Evolutionary conservation across 2,329 filamentous ascomycete species (phyloP), one percentile per base, ranked within the genome.

Genomic region (Beauveria sp.): DNA sequence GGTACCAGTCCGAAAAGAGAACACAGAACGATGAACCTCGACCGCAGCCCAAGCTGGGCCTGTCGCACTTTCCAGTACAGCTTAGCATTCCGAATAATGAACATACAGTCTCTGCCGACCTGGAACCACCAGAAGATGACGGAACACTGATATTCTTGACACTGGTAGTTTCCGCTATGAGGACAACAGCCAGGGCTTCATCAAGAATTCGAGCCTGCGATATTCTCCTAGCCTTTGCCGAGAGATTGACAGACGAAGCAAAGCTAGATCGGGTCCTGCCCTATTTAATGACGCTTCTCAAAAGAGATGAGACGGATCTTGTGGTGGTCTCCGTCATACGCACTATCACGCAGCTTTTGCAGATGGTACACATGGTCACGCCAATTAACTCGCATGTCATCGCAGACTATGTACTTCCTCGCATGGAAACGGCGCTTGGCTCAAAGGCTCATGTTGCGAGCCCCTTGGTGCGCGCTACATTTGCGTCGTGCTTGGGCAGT

Each of bases 191-290:
- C 5, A 87, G 93, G 67, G 86, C 93, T 3, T 88, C 91, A n/a
- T 91, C 93, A 28, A 88, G 91, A 66, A 81, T 97, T 47, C 87
- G 91, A 67, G 95, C 91, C 1, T 96, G 95, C 70, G 95, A 99
- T 72, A 81, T 99, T 46, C 81, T 99, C 53, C 77, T 99, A 55
- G 93, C 93, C 2, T 97, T 99, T 72, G 87, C 93, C 0, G 93
- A 98, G 74, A 83, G 90, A 63, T 75, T 98, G 26, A 96, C 93
- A 0, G 96, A 99, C 71, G 95, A 99, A 75, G 93, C 93, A 3
- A 98, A 97, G 73, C 79, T 99, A 54, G 96, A 99, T 73, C 86
- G 95, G 55, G 89, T 98, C 26, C 77, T 99, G 55, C 95, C 95
- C 1, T 97, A 97, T 71, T 78, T 98, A 42, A 89, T 96, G 76